Percentiles rank a stretch among this genome's conserved stretches.
Conservation (phyloP, 208 protist species). For the Leishmania tropica region DNA sequence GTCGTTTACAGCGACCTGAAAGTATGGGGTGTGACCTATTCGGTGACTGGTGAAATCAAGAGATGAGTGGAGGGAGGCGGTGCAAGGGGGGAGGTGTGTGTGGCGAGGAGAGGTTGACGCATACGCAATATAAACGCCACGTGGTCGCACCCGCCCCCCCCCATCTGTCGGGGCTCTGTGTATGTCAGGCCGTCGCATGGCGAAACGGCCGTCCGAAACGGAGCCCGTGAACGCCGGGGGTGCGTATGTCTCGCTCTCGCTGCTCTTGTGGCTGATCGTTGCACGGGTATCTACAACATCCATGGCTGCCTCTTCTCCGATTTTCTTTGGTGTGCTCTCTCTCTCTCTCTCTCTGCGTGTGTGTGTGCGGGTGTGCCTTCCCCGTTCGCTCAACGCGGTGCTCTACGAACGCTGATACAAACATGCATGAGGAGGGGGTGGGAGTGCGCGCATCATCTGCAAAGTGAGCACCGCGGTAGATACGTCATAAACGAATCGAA, state of each 20-base stretch:
- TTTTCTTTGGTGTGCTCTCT: constrained; percentile 2
- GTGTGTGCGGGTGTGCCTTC: not conserved
- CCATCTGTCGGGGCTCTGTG: not conserved
- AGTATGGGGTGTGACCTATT: not conserved
- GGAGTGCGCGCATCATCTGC: not conserved
- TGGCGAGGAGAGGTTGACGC: not conserved
- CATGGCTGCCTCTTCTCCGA: not conserved
- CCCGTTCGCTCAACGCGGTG: too few species aligned
- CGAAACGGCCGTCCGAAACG: not conserved
- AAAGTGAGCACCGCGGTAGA: not conserved
- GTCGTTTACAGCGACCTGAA: not conserved
- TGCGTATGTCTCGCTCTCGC: not conserved
- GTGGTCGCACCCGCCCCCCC: not conserved
- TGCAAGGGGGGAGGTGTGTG: not conserved
- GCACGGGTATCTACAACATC: not conserved
- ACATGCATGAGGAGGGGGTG: not conserved
- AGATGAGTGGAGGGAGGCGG: not conserved
- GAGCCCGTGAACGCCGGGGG: not conserved
- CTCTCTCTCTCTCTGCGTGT: not conserved
- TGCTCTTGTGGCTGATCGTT: not conserved
- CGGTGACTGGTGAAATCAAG: not conserved
- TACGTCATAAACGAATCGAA: not conserved
- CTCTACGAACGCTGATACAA: not conserved
- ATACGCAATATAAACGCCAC: not conserved
- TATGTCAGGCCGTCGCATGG: not conserved